These are phyloP conservation scores for Penicillium simplicissimum DNA, from an alignment of 495 filamentous ascomycete species.

Conservation along the genomic window DNA sequence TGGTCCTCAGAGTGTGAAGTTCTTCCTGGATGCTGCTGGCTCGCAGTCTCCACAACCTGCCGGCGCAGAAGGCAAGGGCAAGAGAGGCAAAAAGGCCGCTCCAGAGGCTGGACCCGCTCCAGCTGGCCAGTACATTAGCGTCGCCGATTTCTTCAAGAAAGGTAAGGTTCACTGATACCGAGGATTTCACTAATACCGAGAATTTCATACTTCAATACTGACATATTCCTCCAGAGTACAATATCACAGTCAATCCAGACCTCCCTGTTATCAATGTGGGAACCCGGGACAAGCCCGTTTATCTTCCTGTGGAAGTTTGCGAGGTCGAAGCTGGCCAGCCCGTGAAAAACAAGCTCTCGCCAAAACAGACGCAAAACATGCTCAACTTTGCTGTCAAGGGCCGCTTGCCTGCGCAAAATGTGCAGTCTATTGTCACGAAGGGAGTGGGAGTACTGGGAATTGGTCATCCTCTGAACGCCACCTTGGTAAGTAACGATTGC, in stretches of 20 bases:
- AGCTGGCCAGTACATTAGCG: slow-evolving; percentile 47
- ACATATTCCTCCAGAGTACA: slow-evolving; percentile 40
- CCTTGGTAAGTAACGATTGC: slow-evolving; percentile 28
- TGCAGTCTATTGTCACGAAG: slow-evolving; percentile 58
- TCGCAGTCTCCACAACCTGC: slow-evolving; percentile 8
- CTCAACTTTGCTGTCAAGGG: slow-evolving; percentile 62
- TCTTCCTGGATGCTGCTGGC: slow-evolving; percentile 34
- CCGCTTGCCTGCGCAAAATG: slow-evolving; percentile 64
- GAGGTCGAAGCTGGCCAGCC: slow-evolving; percentile 66
- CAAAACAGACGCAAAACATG: slow-evolving; percentile 63
- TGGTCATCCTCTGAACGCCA: slow-evolving; percentile 26
- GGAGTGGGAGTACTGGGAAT: slow-evolving; percentile 55
- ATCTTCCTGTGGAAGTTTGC: slow-evolving; percentile 68
- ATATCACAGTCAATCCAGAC: slow-evolving; percentile 37
- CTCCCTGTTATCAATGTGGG: slow-evolving; percentile 74
- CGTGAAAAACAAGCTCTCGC: slow-evolving; percentile 53
- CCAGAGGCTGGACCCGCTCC: slow-evolving; percentile 33
- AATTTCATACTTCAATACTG: not conserved
- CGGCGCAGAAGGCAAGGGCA: slow-evolving; percentile 15
- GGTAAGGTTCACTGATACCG: slow-evolving; percentile 33
- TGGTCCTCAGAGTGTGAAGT: slow-evolving; percentile 46
- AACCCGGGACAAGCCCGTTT: slow-evolving; percentile 55
- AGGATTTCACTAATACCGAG: not conserved
- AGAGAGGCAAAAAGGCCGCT: slow-evolving; percentile 38
- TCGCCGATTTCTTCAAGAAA: slow-evolving; percentile 52